These are phyloP conservation scores for Canna indica DNA, from an alignment of 176 grass and related monocot genomes.

Conservation along the genomic window DNA sequence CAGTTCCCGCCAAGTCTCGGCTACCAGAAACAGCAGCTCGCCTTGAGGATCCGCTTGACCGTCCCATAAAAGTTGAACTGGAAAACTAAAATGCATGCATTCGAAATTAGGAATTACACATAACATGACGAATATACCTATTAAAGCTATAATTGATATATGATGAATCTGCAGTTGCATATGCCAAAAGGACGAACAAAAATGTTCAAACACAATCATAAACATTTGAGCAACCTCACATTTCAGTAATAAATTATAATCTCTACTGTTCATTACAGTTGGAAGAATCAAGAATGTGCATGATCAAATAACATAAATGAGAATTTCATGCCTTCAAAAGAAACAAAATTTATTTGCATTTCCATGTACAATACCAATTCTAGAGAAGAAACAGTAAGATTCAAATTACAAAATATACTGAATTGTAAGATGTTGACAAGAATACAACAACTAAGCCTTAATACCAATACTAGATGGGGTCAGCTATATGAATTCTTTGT, in stretches of 20 bases:
- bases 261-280: not conserved
- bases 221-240: not conserved
- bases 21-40: conserved; percentile 58
- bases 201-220: not conserved
- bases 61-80: conserved; percentile 49
- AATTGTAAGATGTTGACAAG: too few relatives aligned
- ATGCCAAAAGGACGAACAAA: not conserved
- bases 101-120: conserved; percentile 37
- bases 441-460: too few relatives aligned
- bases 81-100: conserved; percentile 49
- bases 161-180: not conserved
- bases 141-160: not conserved
- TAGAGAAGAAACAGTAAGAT: too few relatives aligned
- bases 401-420: too few relatives aligned
- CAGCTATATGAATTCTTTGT: too few relatives aligned
- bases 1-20: conserved; percentile 17
- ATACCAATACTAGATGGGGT: too few relatives aligned
- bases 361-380: too few relatives aligned
- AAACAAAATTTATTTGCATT: too few relatives aligned
- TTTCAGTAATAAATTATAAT: not conserved
- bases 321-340: too few relatives aligned
- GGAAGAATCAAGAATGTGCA: not conserved
- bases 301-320: too few relatives aligned
- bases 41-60: conserved; percentile 66
- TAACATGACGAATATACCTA: not conserved